Evolutionary conservation across 2,329 filamentous ascomycete genomes (phyloP).

Genomic region (Ceratocystis harringtonii): DNA sequence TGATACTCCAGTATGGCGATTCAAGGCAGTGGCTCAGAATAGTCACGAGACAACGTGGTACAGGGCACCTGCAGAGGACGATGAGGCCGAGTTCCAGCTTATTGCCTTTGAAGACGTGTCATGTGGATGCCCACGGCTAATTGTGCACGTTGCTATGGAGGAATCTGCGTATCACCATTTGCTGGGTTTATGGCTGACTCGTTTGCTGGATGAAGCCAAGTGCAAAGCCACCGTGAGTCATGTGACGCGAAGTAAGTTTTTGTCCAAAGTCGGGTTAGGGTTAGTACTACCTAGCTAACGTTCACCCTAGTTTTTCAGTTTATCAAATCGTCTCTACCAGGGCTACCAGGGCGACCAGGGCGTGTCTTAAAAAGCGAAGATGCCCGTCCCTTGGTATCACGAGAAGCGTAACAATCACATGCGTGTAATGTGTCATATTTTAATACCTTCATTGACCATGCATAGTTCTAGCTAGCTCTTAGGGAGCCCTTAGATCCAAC

Average conservation of each 20-base stretch:
- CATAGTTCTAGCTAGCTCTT: background rate
- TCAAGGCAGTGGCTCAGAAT: background rate
- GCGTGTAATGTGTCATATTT: background rate
- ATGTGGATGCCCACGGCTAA: background rate
- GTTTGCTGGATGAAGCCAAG: background rate
- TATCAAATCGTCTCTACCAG: background rate
- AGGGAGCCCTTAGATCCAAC: conserved; percentile 25
- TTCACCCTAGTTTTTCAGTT: background rate
- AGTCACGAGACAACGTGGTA: background rate
- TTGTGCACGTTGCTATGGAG: background rate
- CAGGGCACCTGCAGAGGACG: background rate
- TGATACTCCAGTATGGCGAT: background rate
- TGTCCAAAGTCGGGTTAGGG: background rate
- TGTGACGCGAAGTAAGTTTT: background rate
- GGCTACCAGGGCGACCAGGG: background rate
- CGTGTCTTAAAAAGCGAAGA: background rate
- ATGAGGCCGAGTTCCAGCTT: background rate
- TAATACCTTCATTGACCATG: background rate
- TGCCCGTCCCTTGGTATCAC: background rate
- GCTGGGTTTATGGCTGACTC: background rate
- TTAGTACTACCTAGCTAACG: background rate
- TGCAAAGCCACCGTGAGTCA: background rate
- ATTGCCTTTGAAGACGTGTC: conserved; percentile 3
- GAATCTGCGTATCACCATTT: background rate
- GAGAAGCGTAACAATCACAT: background rate